Percentiles rank a stretch among this genome's conserved stretches.
Evolutionary conservation across 768 basidiomycete genomes (phyloP).

Genomic region (Lactifluus hygrophoroides): DNA sequence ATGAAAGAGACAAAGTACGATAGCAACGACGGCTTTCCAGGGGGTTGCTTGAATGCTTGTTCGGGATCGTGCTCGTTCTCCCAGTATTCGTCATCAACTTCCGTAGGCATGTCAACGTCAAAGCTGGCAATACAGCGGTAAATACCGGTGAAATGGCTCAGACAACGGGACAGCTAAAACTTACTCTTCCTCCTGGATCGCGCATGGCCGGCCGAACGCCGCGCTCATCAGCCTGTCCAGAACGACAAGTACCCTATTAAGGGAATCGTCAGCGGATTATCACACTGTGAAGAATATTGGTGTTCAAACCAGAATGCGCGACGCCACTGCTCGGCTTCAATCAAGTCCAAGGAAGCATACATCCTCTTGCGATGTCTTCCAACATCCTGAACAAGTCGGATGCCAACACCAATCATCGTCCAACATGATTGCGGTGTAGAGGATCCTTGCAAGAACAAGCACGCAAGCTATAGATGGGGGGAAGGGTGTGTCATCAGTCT

Average conservation of each 20-base stretch:
- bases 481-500: conserved; percentile 21
- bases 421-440: conserved; percentile 46
- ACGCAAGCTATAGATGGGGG: conserved; percentile 27
- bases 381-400: conserved; percentile 67
- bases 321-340: conserved; percentile 70
- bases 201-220: conserved; percentile 58
- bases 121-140: conserved; percentile 23
- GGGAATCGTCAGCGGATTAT: neutral
- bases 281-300: neutral
- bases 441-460: conserved; percentile 34
- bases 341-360: conserved; percentile 32
- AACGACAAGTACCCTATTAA: conserved; percentile 38
- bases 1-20: conserved; percentile 48
- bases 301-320: conserved; percentile 47
- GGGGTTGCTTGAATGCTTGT: conserved; percentile 51
- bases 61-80: conserved; percentile 15
- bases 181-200: conserved; percentile 68
- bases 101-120: conserved; percentile 16
- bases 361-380: conserved; percentile 55
- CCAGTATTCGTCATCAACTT: conserved; percentile 22
- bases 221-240: conserved; percentile 42
- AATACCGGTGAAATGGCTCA: neutral
- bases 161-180: conserved; percentile 23
- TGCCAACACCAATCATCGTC: conserved; percentile 51
- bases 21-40: conserved; percentile 44